Evolutionary conservation across 352 stramenopile genomes (phyloP), one percentile per base, ranked within the genome.

Genomic region (Phytophthora macrochlamydospora): DNA sequence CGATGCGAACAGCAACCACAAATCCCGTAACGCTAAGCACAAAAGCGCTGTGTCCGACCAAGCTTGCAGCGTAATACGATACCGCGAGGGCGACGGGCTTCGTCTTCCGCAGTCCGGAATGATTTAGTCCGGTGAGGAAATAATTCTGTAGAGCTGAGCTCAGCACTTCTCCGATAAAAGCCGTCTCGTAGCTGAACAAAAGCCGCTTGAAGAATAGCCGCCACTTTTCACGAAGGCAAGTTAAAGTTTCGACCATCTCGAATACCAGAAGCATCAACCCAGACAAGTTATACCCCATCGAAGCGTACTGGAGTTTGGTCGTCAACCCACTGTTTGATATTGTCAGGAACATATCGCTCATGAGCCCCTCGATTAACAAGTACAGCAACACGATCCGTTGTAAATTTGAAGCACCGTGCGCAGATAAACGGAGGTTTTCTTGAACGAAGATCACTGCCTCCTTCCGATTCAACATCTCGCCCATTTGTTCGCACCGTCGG

Each of bases 331-430:
- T 62, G 40, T 69, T 73, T 12, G 65, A 59, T 7, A 76, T 56
- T 18, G 73, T 51, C 18, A 76, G 65, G 52, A 72, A 75, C 30
- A 75, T 56, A 31, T 75, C 68, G n/a, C 52, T 28, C 67, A 75
- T 75, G n/a, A 75, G 45, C 2, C 48, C 68, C 18, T 76, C 63
- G 4, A 72, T 48, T 30, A 76, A 38, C 7, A 69, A 9, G n/a
- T 76, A 76, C 6, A 76, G 13, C 40, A 76, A 30, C 9, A 29
- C 58, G 18, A 64, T 6, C 33, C 63, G 55, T 18, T 76, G 68
- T 5, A 43, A 13, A 9, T 64, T 72, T 6, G 62, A 60, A 3
- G 62, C 53, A 1, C 45, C 45, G 14, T 65, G 30, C 3, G 55
- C 48, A 40, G 56, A 65, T 24, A 74, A 42, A 8, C 60, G 60